These are phyloP conservation scores for Globisporangium canariense DNA, from an alignment of 352 stramenopile genomes.

Conservation along the genomic window DNA sequence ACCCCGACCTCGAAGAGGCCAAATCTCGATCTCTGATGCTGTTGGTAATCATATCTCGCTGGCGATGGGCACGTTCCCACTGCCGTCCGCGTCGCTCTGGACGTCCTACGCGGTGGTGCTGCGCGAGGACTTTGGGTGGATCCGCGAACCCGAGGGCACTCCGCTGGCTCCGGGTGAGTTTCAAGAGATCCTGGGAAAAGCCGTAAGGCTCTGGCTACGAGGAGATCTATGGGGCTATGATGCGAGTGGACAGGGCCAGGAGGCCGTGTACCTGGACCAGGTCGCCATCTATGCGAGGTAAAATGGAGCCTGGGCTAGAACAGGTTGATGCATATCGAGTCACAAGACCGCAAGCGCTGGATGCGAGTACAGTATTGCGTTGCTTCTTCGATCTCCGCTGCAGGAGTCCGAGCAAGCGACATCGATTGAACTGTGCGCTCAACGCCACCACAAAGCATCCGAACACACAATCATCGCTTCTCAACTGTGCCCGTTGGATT, in stretches of 20 bases:
- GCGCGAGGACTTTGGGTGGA: slow-evolving; percentile 76
- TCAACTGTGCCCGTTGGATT: too few relatives aligned
- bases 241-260: slow-evolving; percentile 42
- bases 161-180: slow-evolving; percentile 30
- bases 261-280: slow-evolving; percentile 76
- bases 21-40: slow-evolving; percentile 45
- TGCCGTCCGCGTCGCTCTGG: slow-evolving; percentile 41
- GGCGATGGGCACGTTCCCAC: slow-evolving; percentile 45
- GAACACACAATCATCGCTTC: too few relatives aligned
- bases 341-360: too few relatives aligned
- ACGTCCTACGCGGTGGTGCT: slow-evolving; percentile 63
- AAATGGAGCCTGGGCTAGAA: background rate
- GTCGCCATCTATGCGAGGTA: slow-evolving; percentile 40
- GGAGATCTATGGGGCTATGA: slow-evolving; percentile 63
- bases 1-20: slow-evolving; percentile 42
- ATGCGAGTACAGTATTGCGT: too few relatives aligned
- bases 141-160: slow-evolving; percentile 44
- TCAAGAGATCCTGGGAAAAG: slow-evolving; percentile 25
- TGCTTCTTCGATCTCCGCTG: too few relatives aligned
- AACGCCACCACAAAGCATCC: too few relatives aligned
- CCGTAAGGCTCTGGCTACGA: slow-evolving; percentile 51
- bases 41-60: slow-evolving; percentile 36
- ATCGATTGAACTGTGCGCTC: too few relatives aligned
- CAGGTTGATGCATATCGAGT: too few relatives aligned
- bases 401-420: too few relatives aligned